Evolutionary conservation across 192 early-diverging fungal species (phyloP).

Genomic region (Entomortierella lignicola): DNA sequence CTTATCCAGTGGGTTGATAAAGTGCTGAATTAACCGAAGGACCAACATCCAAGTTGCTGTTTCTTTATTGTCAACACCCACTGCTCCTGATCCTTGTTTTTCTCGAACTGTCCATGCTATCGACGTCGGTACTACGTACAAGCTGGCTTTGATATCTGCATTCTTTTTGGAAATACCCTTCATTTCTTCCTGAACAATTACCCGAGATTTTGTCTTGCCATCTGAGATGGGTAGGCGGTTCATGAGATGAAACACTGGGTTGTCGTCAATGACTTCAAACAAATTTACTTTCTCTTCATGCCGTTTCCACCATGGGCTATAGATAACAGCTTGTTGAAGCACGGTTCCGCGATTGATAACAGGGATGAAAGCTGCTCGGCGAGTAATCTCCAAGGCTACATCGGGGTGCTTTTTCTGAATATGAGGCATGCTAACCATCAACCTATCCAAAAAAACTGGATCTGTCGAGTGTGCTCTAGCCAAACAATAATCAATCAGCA

Average conservation of each 20-base stretch:
- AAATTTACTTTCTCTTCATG: conserved; percentile 1
- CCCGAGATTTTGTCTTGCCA: not conserved
- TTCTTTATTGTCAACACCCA: too few relatives aligned
- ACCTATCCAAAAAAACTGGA: too few relatives aligned
- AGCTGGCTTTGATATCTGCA: conserved; percentile 8
- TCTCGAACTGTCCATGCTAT: too few relatives aligned
- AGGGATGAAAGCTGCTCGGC: too few relatives aligned
- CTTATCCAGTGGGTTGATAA: conserved; percentile 5
- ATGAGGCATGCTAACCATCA: conserved; percentile 3
- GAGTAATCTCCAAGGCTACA: conserved; percentile 19
- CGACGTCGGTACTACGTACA: conserved; percentile 18
- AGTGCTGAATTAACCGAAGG: conserved; percentile 17
- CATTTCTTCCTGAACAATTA: not conserved
- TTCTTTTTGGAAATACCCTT: conserved; percentile 14
- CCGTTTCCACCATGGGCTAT: not conserved
- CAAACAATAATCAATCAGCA: conserved; percentile 17
- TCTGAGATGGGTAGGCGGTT: not conserved
- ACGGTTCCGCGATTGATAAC: too few relatives aligned
- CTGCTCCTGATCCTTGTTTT: too few relatives aligned
- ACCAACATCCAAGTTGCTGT: not conserved
- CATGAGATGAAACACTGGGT: conserved; percentile 11
- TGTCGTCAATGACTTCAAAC: conserved; percentile 14
- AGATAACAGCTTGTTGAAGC: not conserved
- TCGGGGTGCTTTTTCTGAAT: conserved; percentile 16
- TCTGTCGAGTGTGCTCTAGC: conserved; percentile 22